phyloP scores from a whole-genome alignment of 345 rosid species.

The Kernera saxatilis region DNA sequence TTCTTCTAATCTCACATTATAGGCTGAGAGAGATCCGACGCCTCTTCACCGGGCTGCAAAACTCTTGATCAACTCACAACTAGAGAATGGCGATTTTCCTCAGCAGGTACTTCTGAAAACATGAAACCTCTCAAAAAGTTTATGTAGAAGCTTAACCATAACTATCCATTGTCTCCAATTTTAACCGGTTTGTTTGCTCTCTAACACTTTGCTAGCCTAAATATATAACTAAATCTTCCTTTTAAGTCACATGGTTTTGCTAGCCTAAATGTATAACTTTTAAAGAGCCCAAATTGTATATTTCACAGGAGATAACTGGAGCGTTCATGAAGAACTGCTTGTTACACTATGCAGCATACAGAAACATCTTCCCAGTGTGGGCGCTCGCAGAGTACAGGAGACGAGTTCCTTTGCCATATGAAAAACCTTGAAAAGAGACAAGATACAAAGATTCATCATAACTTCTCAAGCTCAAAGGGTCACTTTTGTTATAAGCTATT shows the following conservation, averaged over 20 bases:
- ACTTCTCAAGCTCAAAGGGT: constrained; percentile 11
- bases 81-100: constrained; percentile 62
- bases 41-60: constrained; percentile 64
- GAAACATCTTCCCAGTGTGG: constrained; percentile 69
- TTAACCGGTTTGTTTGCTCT: neutral
- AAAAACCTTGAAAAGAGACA: constrained; percentile 5
- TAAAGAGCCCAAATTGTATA: neutral
- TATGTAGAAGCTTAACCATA: neutral
- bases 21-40: constrained; percentile 52
- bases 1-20: neutral
- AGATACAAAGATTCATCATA: constrained; percentile 1
- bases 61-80: constrained; percentile 58
- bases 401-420: constrained; percentile 35
- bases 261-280: neutral
- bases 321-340: constrained; percentile 76
- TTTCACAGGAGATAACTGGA: constrained; percentile 60
- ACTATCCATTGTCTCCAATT: neutral
- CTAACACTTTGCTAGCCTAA: neutral
- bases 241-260: neutral
- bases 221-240: neutral
- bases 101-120: constrained; percentile 36
- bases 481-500: constrained; percentile 8
- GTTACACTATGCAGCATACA: constrained; percentile 68
- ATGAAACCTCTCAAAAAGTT: neutral
- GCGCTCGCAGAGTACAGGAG: constrained; percentile 62